Conservation (phyloP, 2,329 filamentous ascomycete genomes). For the Purpureocillium lavendulum region DNA sequence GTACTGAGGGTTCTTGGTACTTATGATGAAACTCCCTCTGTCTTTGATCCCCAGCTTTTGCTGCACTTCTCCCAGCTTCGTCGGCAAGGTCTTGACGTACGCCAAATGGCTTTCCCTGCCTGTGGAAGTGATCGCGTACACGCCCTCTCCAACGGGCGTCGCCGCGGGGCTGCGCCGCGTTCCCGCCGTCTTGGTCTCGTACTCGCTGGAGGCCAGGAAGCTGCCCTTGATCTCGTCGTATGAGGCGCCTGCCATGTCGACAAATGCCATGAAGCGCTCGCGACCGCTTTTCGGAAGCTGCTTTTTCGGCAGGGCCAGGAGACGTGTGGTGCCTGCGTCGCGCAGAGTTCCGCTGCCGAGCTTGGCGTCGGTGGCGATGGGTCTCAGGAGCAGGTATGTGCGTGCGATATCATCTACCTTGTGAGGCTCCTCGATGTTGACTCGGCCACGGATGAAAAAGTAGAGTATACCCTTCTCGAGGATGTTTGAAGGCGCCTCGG, state of each 20-base stretch:
- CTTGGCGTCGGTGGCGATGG: constrained; percentile 56
- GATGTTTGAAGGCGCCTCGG: constrained; percentile 40
- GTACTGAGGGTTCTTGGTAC: constrained; percentile 62
- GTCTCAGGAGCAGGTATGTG: constrained; percentile 71
- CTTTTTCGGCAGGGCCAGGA: constrained; percentile 80
- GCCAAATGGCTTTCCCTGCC: constrained; percentile 66
- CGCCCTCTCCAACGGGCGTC: constrained; percentile 71
- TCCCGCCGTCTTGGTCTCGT: constrained; percentile 69
- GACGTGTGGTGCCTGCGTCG: constrained; percentile 53
- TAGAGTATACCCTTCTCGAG: constrained; percentile 86
- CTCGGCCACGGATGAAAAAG: constrained; percentile 78
- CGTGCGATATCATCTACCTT: constrained; percentile 65
- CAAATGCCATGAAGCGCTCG: constrained; percentile 74
- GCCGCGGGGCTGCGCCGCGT: constrained; percentile 60
- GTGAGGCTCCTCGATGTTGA: constrained; percentile 62
- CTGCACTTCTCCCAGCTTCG: constrained; percentile 63
- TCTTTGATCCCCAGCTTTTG: constrained; percentile 60
- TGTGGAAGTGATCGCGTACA: constrained; percentile 72
- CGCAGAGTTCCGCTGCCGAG: constrained; percentile 43
- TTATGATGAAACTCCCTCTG: constrained; percentile 58
- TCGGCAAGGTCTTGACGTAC: constrained; percentile 71
- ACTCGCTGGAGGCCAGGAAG: constrained; percentile 59
- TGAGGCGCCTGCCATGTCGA: constrained; percentile 62
- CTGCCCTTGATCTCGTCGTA: constrained; percentile 64
- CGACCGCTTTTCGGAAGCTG: constrained; percentile 58